Base-by-base conservation (phyloP, 2,329 filamentous ascomycete species). In the Thielaviopsis ethacetica region DNA sequence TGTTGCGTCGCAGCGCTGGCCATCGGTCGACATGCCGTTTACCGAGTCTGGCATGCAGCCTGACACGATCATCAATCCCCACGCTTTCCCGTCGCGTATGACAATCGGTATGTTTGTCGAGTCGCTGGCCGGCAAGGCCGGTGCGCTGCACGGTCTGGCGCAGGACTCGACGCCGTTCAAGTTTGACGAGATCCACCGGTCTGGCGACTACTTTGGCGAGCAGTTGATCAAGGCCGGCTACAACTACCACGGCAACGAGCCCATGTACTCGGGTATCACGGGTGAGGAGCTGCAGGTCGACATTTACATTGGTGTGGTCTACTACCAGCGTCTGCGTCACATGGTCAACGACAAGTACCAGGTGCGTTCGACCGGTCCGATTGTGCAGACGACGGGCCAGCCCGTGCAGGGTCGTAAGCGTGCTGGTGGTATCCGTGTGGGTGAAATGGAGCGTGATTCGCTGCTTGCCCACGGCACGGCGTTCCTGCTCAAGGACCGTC, bases 271-370 rank as follows among this genome's bases (percentile, higher is more conserved):
- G 51, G 93, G 93, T 50, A 91, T 97, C 70, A 98, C 93, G 0
- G 93, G 93, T 62, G 84, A 95, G 70, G 91, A 97, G 71, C 84
- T 98, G 49, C 84, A 84, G 21, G 91, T 90, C 6, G 93, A 98
- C 69, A 97, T 98, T 67, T 98, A 95, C 74, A 82, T 97, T 61
- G 93, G 93, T 53, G 84, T 96, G 12, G 93, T 98, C 62, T 97
- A 97, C 78, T 98, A 98, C 77, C 93, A 98, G 73, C 85, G 93
- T 71, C 80, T 98, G 62, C 81, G 93, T 70, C 93, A 98, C 84
- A 98, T 98, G 93, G 93, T 98, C 59, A 97, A 96, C 80, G 93
- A 98, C 73, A 98, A 98, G 73, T 98, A 88, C 78, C 93, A 98
- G 72, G 93, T 97, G 59, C 84, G 93, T 71, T 97, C 93, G 2